A percentile compares a stretch with the other conserved stretches of the same genome.
These are phyloP conservation scores for Trichodelitschia bisporula DNA, from an alignment of 495 filamentous ascomycete species.

Conservation along the genomic window DNA sequence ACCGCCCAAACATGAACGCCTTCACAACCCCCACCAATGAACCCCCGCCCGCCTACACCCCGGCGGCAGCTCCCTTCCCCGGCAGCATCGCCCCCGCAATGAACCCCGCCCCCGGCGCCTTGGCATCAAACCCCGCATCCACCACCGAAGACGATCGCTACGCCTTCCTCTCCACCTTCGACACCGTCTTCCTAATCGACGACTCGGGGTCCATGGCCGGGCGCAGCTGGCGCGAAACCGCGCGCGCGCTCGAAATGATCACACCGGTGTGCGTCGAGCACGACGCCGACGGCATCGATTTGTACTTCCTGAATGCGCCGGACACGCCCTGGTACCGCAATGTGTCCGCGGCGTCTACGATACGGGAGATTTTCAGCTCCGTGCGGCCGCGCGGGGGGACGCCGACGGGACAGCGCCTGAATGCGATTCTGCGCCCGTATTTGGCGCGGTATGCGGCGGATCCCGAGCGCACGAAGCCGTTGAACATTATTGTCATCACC, in stretches of 20 bases:
- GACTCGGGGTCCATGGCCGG: constrained; percentile 80
- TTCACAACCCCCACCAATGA: constrained; percentile 17
- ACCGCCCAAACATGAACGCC: no score
- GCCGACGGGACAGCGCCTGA: constrained; percentile 48
- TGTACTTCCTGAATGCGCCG: constrained; percentile 68
- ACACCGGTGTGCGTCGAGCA: constrained; percentile 63
- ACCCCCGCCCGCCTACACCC: constrained; percentile 23
- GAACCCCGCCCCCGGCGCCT: constrained; percentile 4
- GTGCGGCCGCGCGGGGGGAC: constrained; percentile 44
- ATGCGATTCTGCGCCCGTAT: constrained; percentile 53
- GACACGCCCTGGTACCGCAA: constrained; percentile 24
- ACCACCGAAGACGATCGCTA: constrained; percentile 35
- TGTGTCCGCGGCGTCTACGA: constrained; percentile 24
- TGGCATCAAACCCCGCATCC: constrained; percentile 2
- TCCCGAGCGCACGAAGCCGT: constrained; percentile 36
- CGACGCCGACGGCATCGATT: constrained; percentile 78
- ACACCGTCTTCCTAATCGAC: constrained; percentile 86
- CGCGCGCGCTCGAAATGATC: constrained; percentile 46
- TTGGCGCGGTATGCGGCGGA: constrained; percentile 18
- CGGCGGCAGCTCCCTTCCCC: constrained; percentile 11
- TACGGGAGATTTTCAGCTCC: constrained; percentile 39
- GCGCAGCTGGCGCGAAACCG: constrained; percentile 49
- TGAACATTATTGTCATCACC: constrained; percentile 88
- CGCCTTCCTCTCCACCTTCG: constrained; percentile 64
- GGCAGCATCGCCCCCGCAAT: no score